Evolutionary conservation across 2,329 filamentous ascomycete species (phyloP).

Genomic region (Penicillium sp.): DNA sequence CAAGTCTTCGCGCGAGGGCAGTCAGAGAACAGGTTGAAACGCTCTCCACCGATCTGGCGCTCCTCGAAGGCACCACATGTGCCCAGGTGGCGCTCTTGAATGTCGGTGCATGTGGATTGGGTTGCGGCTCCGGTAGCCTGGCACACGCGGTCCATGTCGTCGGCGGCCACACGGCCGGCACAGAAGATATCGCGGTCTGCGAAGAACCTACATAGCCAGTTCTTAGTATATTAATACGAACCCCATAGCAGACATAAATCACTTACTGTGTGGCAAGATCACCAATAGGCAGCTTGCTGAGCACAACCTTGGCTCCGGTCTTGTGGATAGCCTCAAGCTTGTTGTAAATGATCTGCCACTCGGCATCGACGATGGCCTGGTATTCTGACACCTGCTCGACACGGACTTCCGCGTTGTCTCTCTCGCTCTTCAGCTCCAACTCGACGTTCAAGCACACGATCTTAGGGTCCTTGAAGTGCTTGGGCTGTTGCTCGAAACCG

Average conservation of each 20-base stretch:
- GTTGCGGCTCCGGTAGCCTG: constrained; percentile 88
- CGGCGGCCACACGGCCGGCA: constrained; percentile 82
- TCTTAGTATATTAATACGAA: neutral
- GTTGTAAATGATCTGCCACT: constrained; percentile 99
- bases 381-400: constrained; percentile 99
- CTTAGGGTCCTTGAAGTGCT: constrained; percentile 88
- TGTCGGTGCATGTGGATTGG: constrained; percentile 96
- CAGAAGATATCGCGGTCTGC: constrained; percentile 98
- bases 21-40: constrained; percentile 97
- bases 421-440: constrained; percentile 96
- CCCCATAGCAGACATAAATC: neutral
- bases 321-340: constrained; percentile 94
- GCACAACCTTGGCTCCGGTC: constrained; percentile 93
- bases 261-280: constrained; percentile 85
- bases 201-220: constrained; percentile 59
- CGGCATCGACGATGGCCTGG: constrained; percentile 97
- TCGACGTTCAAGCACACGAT: constrained; percentile 98
- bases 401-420: constrained; percentile 97
- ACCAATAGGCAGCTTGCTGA: constrained; percentile 95
- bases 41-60: constrained; percentile 92
- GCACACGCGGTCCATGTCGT: constrained; percentile 94
- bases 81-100: constrained; percentile 81
- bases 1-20: constrained; percentile 96
- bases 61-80: constrained; percentile 90
- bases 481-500: constrained; percentile 98